phyloP scores from a whole-genome alignment of 1,284 basidiomycete species.

The Nidula niveotomentosa region DNA sequence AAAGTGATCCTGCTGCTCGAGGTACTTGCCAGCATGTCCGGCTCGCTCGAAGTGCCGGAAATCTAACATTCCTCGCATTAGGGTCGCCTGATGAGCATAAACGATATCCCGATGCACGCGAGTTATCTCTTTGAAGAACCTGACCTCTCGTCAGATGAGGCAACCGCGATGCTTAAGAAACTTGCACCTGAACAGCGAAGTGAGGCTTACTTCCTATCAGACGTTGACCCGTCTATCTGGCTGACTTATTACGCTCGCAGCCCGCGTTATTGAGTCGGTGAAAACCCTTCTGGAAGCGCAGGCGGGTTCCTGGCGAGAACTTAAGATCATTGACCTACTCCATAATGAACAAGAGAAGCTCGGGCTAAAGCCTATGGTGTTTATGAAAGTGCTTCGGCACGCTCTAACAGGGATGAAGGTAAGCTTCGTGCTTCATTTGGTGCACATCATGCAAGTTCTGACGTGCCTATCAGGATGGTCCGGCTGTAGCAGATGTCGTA shows the following conservation, averaged over 20 bases:
- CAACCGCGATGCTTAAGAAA: constrained; percentile 50
- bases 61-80: constrained; percentile 21
- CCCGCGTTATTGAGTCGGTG: constrained; percentile 13
- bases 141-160: constrained; percentile 52
- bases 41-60: not conserved
- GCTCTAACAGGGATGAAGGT: constrained; percentile 84
- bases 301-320: constrained; percentile 26
- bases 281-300: constrained; percentile 15
- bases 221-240: not conserved
- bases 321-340: constrained; percentile 40
- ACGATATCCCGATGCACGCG: constrained; percentile 65
- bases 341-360: constrained; percentile 43
- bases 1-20: constrained; percentile 57
- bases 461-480: constrained; percentile 35
- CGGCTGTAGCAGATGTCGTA: constrained; percentile 40
- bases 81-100: constrained; percentile 70
- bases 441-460: too few species aligned
- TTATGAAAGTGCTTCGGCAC: constrained; percentile 75
- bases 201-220: constrained; percentile 23
- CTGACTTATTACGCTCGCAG: constrained; percentile 6
- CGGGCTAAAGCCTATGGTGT: constrained; percentile 46
- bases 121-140: constrained; percentile 81
- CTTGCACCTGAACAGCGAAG: constrained; percentile 42
- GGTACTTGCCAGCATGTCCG: constrained; percentile 30
- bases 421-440: constrained; percentile 13